Evolutionary conservation across 1,284 basidiomycete genomes (phyloP).

Genomic region (Anthracocystis setariae): DNA sequence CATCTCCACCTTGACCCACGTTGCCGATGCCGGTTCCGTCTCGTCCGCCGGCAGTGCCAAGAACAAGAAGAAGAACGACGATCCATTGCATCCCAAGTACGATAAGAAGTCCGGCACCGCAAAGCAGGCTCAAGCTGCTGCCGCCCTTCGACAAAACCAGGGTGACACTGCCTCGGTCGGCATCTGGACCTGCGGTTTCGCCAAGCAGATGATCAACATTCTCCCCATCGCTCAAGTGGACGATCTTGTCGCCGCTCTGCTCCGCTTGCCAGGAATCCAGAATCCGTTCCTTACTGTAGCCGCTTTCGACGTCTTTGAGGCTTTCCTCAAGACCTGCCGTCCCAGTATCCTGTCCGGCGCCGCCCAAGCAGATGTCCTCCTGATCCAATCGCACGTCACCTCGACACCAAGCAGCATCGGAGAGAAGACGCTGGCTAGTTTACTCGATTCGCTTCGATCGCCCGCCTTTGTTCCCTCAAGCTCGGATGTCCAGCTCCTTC

Average conservation of each 20-base stretch:
- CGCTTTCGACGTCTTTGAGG: constrained; percentile 64
- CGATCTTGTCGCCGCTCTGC: constrained; percentile 49
- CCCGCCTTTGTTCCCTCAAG: constrained; percentile 49
- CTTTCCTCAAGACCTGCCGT: constrained; percentile 58
- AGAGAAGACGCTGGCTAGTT: constrained; percentile 24
- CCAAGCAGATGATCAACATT: constrained; percentile 53
- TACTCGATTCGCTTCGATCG: constrained; percentile 56
- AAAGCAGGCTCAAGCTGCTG: constrained; percentile 56
- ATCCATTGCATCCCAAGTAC: constrained; percentile 68
- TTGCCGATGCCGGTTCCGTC: constrained; percentile 73
- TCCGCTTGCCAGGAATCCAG: constrained; percentile 59
- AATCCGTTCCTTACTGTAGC: constrained; percentile 65
- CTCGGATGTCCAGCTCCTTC: constrained; percentile 62
- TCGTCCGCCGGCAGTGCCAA: constrained; percentile 69
- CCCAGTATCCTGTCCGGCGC: constrained; percentile 37
- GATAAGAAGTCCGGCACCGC: constrained; percentile 63
- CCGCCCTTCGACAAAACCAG: constrained; percentile 56
- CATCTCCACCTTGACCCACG: constrained; percentile 75
- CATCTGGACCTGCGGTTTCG: constrained; percentile 63
- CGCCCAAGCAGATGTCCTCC: constrained; percentile 31
- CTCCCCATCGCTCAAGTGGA: constrained; percentile 51
- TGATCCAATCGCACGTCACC: constrained; percentile 31
- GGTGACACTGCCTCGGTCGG: constrained; percentile 61
- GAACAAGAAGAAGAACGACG: constrained; percentile 74
- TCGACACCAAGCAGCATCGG: constrained; percentile 35